Base-by-base conservation (phyloP, 1,139 yeast species). In the Candida gigantensis region DNA sequence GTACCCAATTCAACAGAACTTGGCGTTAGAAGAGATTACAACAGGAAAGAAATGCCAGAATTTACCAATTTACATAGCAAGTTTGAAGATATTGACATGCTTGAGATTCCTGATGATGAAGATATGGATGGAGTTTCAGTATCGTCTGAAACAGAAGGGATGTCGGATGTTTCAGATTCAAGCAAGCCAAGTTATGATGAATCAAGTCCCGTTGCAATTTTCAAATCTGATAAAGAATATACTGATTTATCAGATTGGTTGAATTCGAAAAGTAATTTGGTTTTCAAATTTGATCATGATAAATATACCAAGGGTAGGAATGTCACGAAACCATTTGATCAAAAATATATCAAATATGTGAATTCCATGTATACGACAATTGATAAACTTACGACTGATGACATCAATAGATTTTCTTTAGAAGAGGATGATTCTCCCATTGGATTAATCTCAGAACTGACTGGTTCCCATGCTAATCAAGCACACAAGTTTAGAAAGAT, bases 41-140 rank as follows among this genome's bases (percentile, higher is more conserved):
- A n/a, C n/a, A n/a, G n/a, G 16, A 24, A 25, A 16, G 18, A n/a
- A 11, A 40, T 40, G 43, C 27, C 31, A 16, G 39, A 32, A 25
- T 26, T 36, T 12, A 33, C 24, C 25, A 19, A 31, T 10, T 38
- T 47, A 26, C 39, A 40, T 34, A 37, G 50, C 36, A 53, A 48
- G 21, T 67, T 61, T 44, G 70, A 62, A 28, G 75, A 70, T 41
- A 68, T 71, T 23, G 76, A 70, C 42, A 68, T 70, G 75, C 55
- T 72, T 35, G 75, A 70, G 32, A 61, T 71, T 17, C 74, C 72
- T 1, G 74, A 65, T 12, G 67, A 64, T 33, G 62, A 53, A 9
- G 41, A 35, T 12, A 31, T 15, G 29, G 25, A 17, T 20, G 37
- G 28, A 15, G 51, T 51, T 12, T 35, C 51, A 5, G 46, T 55